Evolutionary conservation across 345 rosid species (phyloP).

Genomic region (Citrus australasica): DNA sequence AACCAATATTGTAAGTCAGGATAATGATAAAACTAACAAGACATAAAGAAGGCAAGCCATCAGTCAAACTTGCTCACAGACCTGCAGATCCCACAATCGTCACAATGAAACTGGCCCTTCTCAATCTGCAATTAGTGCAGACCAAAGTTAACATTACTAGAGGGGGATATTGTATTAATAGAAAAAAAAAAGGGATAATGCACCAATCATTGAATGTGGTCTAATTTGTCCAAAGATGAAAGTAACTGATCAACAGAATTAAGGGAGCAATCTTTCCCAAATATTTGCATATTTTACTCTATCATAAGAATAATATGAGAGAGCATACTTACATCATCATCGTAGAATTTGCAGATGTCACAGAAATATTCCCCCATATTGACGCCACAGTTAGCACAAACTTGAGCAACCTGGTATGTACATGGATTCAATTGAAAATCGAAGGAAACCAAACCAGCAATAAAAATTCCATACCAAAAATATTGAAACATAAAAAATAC

Average conservation of each 20-base stretch:
- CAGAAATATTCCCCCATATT: constrained; percentile 97
- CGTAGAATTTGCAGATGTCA: constrained; percentile 84
- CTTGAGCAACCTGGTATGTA: constrained; percentile 53
- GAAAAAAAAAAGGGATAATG: constrained; percentile 5
- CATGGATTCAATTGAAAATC: not conserved
- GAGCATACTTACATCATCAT: constrained; percentile 65
- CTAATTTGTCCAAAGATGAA: not conserved
- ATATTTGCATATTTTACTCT: not conserved
- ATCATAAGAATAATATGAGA: not conserved
- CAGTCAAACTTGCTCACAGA: constrained; percentile 23
- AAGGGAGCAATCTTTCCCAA: constrained; percentile 5
- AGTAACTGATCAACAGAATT: constrained; percentile 1
- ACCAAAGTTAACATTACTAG: not conserved
- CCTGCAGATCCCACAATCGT: constrained; percentile 99
- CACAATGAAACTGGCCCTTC: constrained; percentile 84
- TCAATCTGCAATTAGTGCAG: constrained; percentile 41
- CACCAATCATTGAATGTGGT: not conserved
- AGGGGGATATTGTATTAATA: not conserved
- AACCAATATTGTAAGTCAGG: not conserved
- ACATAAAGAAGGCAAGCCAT: not conserved
- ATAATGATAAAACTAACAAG: not conserved
- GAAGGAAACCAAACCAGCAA: not conserved
- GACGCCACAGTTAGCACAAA: constrained; percentile 96
- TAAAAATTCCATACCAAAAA: not conserved
- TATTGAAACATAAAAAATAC: constrained; percentile 39